phyloP scores from a whole-genome alignment of 2,329 filamentous ascomycete species.

The Zasmidium angulare region DNA sequence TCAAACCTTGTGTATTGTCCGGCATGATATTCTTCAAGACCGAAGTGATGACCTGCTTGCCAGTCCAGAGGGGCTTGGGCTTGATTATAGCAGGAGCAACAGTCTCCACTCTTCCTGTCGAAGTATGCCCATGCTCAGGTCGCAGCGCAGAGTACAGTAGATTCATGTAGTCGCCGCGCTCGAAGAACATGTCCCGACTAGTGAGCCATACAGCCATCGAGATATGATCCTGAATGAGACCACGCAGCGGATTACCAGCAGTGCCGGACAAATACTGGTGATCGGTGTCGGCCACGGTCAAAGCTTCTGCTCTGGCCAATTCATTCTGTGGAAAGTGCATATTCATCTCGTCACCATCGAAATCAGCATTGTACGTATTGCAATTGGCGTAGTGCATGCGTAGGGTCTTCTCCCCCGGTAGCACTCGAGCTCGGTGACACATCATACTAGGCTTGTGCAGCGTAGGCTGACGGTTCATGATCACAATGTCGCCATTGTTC shows the following conservation, averaged over 20 bases:
- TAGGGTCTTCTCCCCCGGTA: conserved; percentile 93
- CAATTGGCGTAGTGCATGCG: conserved; percentile 99
- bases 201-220: conserved; percentile 91
- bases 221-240: conserved; percentile 97
- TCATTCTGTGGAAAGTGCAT: conserved; percentile 99
- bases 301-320: conserved; percentile 85
- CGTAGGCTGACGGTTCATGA: conserved; percentile 98
- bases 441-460: conserved; percentile 99
- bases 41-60: conserved; percentile 92
- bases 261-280: conserved; percentile 96
- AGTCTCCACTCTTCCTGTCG: conserved; percentile 76
- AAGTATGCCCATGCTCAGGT: conserved; percentile 86
- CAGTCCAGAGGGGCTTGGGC: conserved; percentile 82
- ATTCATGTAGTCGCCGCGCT: conserved; percentile 83
- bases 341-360: conserved; percentile 99
- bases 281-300: conserved; percentile 92
- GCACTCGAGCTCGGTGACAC: conserved; percentile 88
- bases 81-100: conserved; percentile 80
- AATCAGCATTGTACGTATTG: conserved; percentile 99
- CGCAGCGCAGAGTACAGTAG: conserved; percentile 87
- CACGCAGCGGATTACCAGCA: conserved; percentile 86
- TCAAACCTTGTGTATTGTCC: conserved; percentile 70
- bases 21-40: conserved; percentile 91
- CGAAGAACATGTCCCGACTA: conserved; percentile 88
- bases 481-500: conserved; percentile 91